phyloP scores from a whole-genome alignment of 2,329 filamentous ascomycete genomes.

The Thermomyces lanuginosus region DNA sequence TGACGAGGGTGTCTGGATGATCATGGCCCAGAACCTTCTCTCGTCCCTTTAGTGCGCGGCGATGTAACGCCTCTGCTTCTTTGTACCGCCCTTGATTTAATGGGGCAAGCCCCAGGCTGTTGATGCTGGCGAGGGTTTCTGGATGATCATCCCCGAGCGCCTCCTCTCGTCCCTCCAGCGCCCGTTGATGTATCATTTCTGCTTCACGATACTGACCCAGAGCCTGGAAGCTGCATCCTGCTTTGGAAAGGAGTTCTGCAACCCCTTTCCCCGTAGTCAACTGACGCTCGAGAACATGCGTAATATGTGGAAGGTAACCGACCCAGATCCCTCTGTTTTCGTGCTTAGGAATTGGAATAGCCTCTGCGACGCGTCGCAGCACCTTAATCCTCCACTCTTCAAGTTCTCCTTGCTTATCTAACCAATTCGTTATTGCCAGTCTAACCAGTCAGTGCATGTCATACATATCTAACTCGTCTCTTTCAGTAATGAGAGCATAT shows the following conservation, averaged over 20 bases:
- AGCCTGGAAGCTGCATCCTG: no score
- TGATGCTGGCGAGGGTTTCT: slow-evolving; percentile 4
- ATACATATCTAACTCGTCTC: no score
- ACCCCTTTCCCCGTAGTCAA: slow-evolving; percentile 1
- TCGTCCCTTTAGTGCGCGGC: slow-evolving; percentile 7
- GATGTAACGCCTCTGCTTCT: slow-evolving; percentile 9
- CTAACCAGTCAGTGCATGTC: no score
- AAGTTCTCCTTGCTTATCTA: no score
- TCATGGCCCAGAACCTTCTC: slow-evolving; percentile 10
- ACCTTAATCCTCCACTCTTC: no score
- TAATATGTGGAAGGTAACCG: slow-evolving; percentile 10
- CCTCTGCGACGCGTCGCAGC: neutral
- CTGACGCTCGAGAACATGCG: slow-evolving; percentile 2
- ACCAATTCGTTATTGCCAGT: no score
- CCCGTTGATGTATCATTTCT: neutral
- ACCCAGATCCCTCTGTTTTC: slow-evolving; percentile 8
- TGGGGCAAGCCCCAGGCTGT: slow-evolving; percentile 1
- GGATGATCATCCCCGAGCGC: slow-evolving; percentile 1
- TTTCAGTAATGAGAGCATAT: no score
- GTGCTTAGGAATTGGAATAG: slow-evolving; percentile 6
- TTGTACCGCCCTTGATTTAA: slow-evolving; percentile 7
- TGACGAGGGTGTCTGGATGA: slow-evolving; percentile 12
- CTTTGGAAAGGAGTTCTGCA: slow-evolving; percentile 5
- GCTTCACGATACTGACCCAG: slow-evolving; percentile 9
- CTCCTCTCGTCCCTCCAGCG: neutral